A percentile compares a stretch with the other conserved stretches of the same genome.
Evolutionary conservation across 495 filamentous ascomycete species (phyloP).

Genomic region (Aspergillus cristatus): DNA sequence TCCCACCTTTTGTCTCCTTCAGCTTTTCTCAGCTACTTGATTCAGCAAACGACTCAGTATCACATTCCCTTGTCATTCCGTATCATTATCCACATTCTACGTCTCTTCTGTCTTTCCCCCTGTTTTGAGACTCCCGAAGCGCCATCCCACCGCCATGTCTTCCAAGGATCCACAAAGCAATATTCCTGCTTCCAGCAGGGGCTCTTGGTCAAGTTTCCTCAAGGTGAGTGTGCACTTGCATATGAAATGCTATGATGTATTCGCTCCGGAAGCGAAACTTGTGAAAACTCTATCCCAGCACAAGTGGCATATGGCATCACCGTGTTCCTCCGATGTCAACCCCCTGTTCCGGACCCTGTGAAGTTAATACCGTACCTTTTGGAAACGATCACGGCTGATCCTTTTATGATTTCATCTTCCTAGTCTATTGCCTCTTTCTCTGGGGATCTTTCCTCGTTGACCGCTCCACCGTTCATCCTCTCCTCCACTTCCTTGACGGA

Average conservation of each 20-base stretch:
- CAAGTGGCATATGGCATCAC: too few relatives aligned
- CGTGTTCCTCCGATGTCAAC: too few relatives aligned
- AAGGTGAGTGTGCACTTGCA: slow-evolving; percentile 22
- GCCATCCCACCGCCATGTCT: slow-evolving; percentile 15
- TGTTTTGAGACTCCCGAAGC: not conserved
- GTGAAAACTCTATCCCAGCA: too few relatives aligned
- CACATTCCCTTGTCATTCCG: not conserved
- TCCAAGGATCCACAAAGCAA: slow-evolving; percentile 27
- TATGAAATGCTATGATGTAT: not conserved
- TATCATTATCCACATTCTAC: not conserved
- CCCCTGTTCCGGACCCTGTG: too few relatives aligned
- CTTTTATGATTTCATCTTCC: not conserved
- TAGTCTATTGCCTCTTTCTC: slow-evolving; percentile 95
- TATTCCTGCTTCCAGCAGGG: slow-evolving; percentile 32
- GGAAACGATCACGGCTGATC: slow-evolving; percentile 4
- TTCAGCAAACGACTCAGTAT: too few relatives aligned
- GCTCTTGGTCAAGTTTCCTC: slow-evolving; percentile 48
- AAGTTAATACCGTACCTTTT: not conserved
- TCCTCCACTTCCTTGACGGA: slow-evolving; percentile 86
- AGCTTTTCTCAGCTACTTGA: not conserved
- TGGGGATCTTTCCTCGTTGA: slow-evolving; percentile 88
- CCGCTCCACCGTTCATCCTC: slow-evolving; percentile 92
- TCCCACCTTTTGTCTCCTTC: too few relatives aligned
- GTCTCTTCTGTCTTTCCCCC: not conserved
- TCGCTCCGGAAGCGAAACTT: too few relatives aligned